These are phyloP conservation scores for Tetracladium setigerum DNA, from an alignment of 495 filamentous ascomycete genomes.

Conservation along the genomic window DNA sequence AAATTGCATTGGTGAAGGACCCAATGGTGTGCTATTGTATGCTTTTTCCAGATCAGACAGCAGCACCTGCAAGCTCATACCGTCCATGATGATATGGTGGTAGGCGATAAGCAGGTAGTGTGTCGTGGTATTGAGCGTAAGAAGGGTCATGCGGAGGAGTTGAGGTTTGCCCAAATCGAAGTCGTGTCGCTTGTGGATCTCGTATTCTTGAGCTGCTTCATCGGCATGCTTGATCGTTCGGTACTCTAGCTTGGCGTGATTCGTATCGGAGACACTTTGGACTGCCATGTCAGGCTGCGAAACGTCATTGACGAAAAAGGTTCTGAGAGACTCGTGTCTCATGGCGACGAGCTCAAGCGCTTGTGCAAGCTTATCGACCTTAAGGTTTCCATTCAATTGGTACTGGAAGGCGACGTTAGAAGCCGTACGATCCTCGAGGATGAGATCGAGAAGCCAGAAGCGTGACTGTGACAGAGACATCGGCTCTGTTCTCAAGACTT, in stretches of 20 bases:
- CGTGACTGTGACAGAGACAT: conserved; percentile 36
- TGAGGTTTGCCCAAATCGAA: conserved; percentile 20
- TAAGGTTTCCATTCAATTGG: conserved; percentile 1
- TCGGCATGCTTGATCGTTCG: conserved; percentile 3
- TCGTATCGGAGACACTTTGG: no score
- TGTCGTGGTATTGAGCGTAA: not conserved
- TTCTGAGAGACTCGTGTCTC: conserved; percentile 16
- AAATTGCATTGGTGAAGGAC: conserved; percentile 4
- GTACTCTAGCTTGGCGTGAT: conserved; percentile 9
- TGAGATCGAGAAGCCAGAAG: conserved; percentile 35
- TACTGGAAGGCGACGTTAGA: conserved; percentile 22
- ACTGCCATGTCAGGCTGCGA: no score
- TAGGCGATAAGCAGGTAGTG: conserved; percentile 19
- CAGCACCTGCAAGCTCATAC: conserved; percentile 32
- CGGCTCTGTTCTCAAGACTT: not conserved
- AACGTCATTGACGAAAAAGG: conserved; percentile 17
- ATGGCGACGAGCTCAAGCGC: conserved; percentile 4
- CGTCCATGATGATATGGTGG: conserved; percentile 44
- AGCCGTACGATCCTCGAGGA: conserved; percentile 29
- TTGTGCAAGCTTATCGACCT: not conserved
- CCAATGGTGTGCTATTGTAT: conserved; percentile 25
- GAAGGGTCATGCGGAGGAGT: conserved; percentile 12
- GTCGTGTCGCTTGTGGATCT: conserved; percentile 6
- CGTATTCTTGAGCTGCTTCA: conserved; percentile 15
- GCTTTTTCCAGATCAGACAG: conserved; percentile 29